A percentile compares a stretch with the other conserved stretches of the same genome.
These are phyloP conservation scores for Mycena kentingensis DNA, from an alignment of 768 basidiomycete species.

Conservation along the genomic window DNA sequence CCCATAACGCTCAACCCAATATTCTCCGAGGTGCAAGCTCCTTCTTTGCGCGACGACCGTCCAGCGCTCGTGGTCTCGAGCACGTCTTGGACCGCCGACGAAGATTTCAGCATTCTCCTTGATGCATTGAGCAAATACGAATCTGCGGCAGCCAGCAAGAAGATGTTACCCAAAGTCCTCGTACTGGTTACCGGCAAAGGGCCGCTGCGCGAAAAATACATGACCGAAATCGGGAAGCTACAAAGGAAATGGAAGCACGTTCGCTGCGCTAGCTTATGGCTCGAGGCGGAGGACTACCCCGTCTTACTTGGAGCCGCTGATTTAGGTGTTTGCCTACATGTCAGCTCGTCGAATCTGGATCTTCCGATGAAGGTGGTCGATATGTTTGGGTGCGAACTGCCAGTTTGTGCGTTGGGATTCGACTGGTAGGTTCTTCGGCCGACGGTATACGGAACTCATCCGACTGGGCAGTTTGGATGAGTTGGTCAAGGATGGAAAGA, in stretches of 20 bases:
- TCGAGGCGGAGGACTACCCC: constrained; percentile 90
- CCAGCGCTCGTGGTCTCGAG: constrained; percentile 88
- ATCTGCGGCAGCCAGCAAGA: constrained; percentile 38
- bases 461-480: constrained; percentile 66
- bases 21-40: constrained; percentile 39
- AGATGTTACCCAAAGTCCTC: constrained; percentile 69
- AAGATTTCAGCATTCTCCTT: constrained; percentile 87
- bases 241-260: constrained; percentile 78
- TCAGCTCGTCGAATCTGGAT: constrained; percentile 87
- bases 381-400: constrained; percentile 97
- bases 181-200: constrained; percentile 92
- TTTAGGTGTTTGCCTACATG: constrained; percentile 87
- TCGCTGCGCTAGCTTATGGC: constrained; percentile 80
- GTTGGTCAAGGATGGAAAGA: constrained; percentile 80
- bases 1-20: constrained; percentile 28
- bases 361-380: constrained; percentile 99
- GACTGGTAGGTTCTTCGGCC: constrained; percentile 56
- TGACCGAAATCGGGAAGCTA: constrained; percentile 60
- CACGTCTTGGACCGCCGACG: constrained; percentile 97
- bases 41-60: constrained; percentile 64
- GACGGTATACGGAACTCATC: background rate
- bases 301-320: constrained; percentile 86
- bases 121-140: constrained; percentile 77
- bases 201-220: constrained; percentile 71
- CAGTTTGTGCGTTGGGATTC: constrained; percentile 89